Base-by-base conservation (phyloP, 2,329 filamentous ascomycete genomes). In the Sclerotinia glacialis region DNA sequence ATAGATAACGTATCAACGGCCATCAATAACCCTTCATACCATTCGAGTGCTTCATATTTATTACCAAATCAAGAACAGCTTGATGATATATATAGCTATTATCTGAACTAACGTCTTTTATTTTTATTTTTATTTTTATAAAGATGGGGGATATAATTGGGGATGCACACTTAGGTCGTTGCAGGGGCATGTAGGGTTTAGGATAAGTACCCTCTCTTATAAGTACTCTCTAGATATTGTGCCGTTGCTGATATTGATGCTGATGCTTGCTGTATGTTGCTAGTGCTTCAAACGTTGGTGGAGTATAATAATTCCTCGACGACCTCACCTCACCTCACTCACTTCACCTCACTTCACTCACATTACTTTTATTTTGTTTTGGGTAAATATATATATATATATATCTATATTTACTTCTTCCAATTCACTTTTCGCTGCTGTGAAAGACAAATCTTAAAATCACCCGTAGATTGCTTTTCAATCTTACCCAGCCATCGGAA, bases 1-100 rank as follows among this genome's bases (percentile, higher is more conserved):
- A 54, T 40, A 55, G 34, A 55, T 55, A 55, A 55, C 53, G 53
- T 55, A 23, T 55, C 53, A 55, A 40, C 37, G 14, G 23, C 40
- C 8, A 26, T 55, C 14, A 23, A 34, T 16, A 3, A 9, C 21
- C 21, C 7, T n/a, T 8, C 12, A 23, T 31, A 16, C 11, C 1
- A 26, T 18, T 3, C 31, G 37, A 40, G 37, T n/a, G 14, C 40
- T 46, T 21, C 11, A n/a, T 34, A 46, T 31, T n/a, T 47, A 46
- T 59, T 46, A 47, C 55, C 0, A n/a, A 31, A 46, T 59, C 26
- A 16, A 47, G 42, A n/a, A 31, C 34, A 26, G 52, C 21, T 12
- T 54, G 52, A 21, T 34, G 28, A 53, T 53, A 37, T 37, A 31
- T 31, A 31, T 31, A 31, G 31, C 4, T 31, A 37, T 21, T 11